Evolutionary conservation across 139 green algal species (phyloP).

Genomic region (Asterochloris erici): DNA sequence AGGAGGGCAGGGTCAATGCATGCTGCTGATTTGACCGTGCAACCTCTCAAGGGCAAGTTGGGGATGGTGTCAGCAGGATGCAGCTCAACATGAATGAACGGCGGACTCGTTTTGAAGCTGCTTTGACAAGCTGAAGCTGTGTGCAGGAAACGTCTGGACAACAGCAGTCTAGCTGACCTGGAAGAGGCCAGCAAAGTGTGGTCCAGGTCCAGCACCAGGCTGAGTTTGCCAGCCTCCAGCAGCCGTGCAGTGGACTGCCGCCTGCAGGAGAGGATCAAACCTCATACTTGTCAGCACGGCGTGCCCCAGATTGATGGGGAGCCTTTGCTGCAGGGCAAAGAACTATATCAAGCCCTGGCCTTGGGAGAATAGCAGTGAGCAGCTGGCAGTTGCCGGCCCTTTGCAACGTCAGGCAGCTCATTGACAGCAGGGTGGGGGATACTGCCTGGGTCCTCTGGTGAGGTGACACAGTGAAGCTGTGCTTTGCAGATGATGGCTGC

Average conservation of each 20-base stretch:
- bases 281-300: not conserved
- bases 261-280: constrained; percentile 5
- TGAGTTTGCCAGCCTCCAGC: constrained; percentile 29
- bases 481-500: not conserved
- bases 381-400: not conserved
- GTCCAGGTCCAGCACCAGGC: constrained; percentile 92
- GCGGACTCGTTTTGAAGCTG: too few species aligned
- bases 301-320: not conserved
- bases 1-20: too few species aligned
- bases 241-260: constrained; percentile 2
- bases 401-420: not conserved
- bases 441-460: not conserved
- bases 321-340: not conserved
- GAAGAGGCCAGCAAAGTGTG: constrained; percentile 92
- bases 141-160: too few species aligned
- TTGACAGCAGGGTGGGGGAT: not conserved
- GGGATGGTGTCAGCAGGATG: too few species aligned
- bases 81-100: too few species aligned
- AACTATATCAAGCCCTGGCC: not conserved
- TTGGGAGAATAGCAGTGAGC: not conserved
- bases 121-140: too few species aligned
- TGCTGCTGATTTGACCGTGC: too few species aligned
- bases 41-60: too few species aligned
- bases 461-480: not conserved
- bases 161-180: not conserved